phyloP scores from a whole-genome alignment of 768 basidiomycete genomes.

The Lactarius indigo region DNA sequence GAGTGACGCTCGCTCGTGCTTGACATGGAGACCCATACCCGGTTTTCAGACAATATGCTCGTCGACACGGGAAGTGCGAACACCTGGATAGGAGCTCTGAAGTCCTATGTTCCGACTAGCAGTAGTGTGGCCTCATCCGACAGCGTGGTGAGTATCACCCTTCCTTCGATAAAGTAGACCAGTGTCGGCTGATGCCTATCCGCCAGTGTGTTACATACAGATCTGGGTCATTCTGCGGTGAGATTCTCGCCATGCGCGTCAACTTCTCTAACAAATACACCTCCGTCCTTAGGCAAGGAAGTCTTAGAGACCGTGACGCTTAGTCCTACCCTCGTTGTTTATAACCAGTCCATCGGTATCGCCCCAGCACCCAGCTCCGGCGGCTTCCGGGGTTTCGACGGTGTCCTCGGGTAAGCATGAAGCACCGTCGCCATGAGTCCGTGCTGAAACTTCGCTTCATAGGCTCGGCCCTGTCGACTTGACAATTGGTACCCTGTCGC shows the following conservation, averaged over 20 bases:
- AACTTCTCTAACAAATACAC: background rate
- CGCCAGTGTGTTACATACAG: constrained; percentile 16
- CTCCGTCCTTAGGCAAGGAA: background rate
- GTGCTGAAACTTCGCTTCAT: background rate
- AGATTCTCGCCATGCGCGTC: background rate
- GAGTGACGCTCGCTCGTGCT: constrained; percentile 21
- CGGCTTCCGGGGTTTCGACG: constrained; percentile 36
- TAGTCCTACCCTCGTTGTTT: constrained; percentile 21
- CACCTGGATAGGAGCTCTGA: constrained; percentile 5
- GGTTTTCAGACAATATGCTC: background rate
- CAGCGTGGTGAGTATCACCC: background rate
- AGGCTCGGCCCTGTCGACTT: constrained; percentile 60
- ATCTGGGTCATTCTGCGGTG: constrained; percentile 13
- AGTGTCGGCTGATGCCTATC: background rate
- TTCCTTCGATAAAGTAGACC: no score
- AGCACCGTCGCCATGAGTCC: background rate
- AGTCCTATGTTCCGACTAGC: background rate
- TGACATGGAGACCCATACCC: background rate
- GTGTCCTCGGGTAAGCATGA: constrained; percentile 34
- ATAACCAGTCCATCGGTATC: constrained; percentile 38
- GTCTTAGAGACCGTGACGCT: constrained; percentile 2
- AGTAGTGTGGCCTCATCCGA: background rate
- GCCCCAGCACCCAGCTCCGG: constrained; percentile 24
- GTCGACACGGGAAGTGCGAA: constrained; percentile 8
- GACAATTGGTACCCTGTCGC: constrained; percentile 42